Base-by-base conservation (phyloP, 2,329 filamentous ascomycete species). In the Chaetomiaceae sp. region DNA sequence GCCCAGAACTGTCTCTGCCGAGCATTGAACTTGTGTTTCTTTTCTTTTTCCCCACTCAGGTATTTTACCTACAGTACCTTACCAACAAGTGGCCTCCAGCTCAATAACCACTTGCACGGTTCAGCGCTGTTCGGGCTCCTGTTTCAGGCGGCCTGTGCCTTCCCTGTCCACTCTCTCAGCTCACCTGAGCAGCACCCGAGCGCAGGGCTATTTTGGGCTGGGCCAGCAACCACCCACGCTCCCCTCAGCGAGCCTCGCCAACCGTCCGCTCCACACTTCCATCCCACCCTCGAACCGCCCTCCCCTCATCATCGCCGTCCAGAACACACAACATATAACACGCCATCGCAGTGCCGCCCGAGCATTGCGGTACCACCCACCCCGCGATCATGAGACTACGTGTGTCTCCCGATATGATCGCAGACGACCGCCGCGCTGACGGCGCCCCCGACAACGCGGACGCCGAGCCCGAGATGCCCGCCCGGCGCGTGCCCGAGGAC, bases 401-500 rank as follows among this genome's bases (percentile, higher is more conserved):
- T 37, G 50, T 48, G 33, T 53, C 54, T 17, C 46, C 53, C 48
- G 53, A 55, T 37, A 49, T 53, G 18, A 45, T 55, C 33, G 53
- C 56, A 47, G 49, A 51, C 24, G 51, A 51, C 35, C 44, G 30
- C 24, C 38, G 42, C 32, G 39, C 42, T 10, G 39, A 29, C 19
- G 38, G 35, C 24, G 12, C 19, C 6, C 52, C 52, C 14, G 51
- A 56, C 39, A 52, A 45, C 20, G 50, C 54, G 18, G 49, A 56
- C 34, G 44, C 50, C 22, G 55, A 59, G 48, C 53, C 53, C 27
- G 50, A 53, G 6, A n/a, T n/a, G n/a, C 56, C 55, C 18, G 57
- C 56, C 40, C 54, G 63, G 22, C 69, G 71, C 32, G 61, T 67
- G 4, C 67, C 68, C 48, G 68, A 76, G 53, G 75, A 79, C 59